phyloP scores from a whole-genome alignment of 2,329 filamentous ascomycete genomes.

The Mycogone perniciosa region DNA sequence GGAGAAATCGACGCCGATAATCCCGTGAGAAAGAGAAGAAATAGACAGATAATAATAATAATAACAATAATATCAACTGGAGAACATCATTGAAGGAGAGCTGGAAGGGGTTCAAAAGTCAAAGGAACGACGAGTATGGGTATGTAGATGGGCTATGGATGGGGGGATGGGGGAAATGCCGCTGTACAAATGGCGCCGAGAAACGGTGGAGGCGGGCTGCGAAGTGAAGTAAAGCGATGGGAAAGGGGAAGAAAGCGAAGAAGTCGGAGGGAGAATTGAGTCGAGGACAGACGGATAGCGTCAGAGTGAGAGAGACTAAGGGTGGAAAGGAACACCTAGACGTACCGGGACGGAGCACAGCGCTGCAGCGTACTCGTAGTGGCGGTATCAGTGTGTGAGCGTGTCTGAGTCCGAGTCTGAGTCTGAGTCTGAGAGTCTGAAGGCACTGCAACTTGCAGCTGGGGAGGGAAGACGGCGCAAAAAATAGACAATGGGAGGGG shows the following conservation, averaged over 20 bases:
- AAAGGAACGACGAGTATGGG: no score
- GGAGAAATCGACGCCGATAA: not conserved
- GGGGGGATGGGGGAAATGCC: no score
- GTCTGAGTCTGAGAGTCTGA: slow-evolving; percentile 3
- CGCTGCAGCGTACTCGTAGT: not conserved
- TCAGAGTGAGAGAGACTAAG: not conserved
- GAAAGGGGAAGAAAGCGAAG: not conserved
- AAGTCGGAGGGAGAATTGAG: not conserved
- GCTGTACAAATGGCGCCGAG: not conserved
- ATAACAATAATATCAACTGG: no score
- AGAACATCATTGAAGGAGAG: no score
- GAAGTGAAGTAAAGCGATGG: not conserved
- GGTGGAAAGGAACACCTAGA: not conserved
- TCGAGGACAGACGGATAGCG: not conserved
- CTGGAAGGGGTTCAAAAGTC: no score
- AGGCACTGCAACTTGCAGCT: not conserved
- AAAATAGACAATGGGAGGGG: slow-evolving; percentile 8
- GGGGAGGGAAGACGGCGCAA: slow-evolving; percentile 5
- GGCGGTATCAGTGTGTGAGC: slow-evolving; percentile 3
- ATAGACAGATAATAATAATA: not conserved
- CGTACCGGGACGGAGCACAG: not conserved
- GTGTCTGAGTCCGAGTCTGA: slow-evolving; percentile 1
- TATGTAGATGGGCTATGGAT: no score
- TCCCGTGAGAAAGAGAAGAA: not conserved
- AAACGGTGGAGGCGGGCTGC: not conserved